Conservation (phyloP, 371 early-diverging fungal genomes). For the Mucor racemosus region DNA sequence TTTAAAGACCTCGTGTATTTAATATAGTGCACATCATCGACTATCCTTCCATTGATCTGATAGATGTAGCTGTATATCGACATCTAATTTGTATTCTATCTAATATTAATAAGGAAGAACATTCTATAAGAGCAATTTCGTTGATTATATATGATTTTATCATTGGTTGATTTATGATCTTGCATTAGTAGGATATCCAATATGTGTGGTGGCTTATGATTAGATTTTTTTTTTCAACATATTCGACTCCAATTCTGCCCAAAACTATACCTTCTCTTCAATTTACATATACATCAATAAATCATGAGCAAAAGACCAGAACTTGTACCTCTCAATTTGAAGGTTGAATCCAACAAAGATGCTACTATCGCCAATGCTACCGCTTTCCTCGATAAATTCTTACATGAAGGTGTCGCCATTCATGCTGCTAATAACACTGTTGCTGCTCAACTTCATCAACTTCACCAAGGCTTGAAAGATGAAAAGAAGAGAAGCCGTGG, state of each 20-base stretch:
- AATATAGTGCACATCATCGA: no score
- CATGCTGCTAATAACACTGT: constrained; percentile 58
- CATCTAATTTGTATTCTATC: not conserved
- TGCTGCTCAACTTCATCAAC: constrained; percentile 53
- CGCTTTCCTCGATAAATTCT: constrained; percentile 46
- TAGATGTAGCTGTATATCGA: not conserved
- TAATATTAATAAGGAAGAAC: not conserved
- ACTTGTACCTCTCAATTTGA: constrained; percentile 48
- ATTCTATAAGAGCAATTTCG: not conserved
- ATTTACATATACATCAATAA: not conserved
- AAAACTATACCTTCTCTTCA: not conserved
- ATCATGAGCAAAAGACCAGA: constrained; percentile 34
- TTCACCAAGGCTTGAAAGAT: constrained; percentile 51
- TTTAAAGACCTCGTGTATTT: no score
- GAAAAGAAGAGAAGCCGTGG: constrained; percentile 43
- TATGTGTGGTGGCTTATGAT: constrained; percentile 12
- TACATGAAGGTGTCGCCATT: constrained; percentile 55
- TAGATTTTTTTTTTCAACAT: constrained; percentile 15
- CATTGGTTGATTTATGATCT: not conserved
- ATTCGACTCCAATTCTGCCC: not conserved
- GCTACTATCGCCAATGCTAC: constrained; percentile 37
- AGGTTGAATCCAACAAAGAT: constrained; percentile 38
- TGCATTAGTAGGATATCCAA: constrained; percentile 3
- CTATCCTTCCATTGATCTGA: no score
- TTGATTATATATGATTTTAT: not conserved